phyloP scores from a whole-genome alignment of 768 basidiomycete genomes.

The Rhodotorula babjevae region DNA sequence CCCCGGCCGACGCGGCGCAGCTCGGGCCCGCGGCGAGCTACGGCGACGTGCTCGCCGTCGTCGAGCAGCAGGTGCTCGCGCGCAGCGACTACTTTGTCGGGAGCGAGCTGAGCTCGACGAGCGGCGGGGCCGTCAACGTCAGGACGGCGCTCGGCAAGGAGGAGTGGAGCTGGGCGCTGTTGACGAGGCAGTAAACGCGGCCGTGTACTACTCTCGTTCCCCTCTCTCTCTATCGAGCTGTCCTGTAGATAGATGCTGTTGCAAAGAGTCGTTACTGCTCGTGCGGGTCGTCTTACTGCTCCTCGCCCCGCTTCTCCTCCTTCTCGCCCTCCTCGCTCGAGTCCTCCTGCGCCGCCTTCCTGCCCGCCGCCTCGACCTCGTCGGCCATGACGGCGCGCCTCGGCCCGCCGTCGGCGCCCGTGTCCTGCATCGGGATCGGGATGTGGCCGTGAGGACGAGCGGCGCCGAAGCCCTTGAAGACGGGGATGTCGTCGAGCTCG shows the following conservation, averaged over 20 bases:
- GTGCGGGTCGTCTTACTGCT: neutral
- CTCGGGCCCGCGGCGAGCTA: conserved; percentile 3
- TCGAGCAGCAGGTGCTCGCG: conserved; percentile 15
- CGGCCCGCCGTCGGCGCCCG: neutral
- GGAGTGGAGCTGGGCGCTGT: conserved; percentile 5
- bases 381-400: neutral
- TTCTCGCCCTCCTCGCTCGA: neutral
- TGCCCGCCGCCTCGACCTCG: neutral
- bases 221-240: too few species aligned
- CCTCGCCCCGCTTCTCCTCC: neutral
- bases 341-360: neutral
- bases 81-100: conserved; percentile 10
- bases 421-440: conserved; percentile 14
- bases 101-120: conserved; percentile 14
- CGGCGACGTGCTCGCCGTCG: conserved; percentile 13
- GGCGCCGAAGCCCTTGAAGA: conserved; percentile 14
- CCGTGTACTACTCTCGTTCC: neutral
- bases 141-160: neutral
- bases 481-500: neutral
- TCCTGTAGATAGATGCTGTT: neutral
- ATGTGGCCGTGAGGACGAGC: conserved; percentile 10
- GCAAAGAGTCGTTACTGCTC: neutral
- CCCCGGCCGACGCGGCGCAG: neutral
- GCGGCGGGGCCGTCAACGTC: conserved; percentile 3
- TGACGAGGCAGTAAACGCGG: neutral